phyloP scores from a whole-genome alignment of 257 asterid species.

The Capsicum pubescens region DNA sequence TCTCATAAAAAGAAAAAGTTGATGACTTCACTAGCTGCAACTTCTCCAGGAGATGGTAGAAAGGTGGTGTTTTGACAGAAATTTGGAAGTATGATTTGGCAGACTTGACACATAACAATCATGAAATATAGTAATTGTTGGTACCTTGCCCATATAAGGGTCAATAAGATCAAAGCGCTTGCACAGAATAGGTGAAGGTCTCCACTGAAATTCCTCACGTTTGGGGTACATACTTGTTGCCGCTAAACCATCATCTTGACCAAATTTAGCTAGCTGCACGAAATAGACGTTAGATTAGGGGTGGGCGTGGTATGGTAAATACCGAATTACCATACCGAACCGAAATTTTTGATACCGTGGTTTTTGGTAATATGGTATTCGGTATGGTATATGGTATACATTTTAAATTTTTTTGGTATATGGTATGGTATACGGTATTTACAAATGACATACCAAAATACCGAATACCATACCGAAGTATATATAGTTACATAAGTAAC shows the following conservation, averaged over 20 bases:
- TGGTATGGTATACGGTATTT: no score
- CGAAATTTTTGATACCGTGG: no score
- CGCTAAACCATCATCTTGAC: constrained; percentile 52
- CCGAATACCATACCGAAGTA: no score
- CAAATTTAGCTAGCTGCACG: constrained; percentile 55
- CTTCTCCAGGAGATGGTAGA: background rate
- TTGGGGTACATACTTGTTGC: constrained; percentile 64
- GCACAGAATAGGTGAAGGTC: constrained; percentile 92
- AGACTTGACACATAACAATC: constrained; percentile 1
- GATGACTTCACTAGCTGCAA: constrained; percentile 10
- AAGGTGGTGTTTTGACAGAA: background rate
- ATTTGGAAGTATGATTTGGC: background rate
- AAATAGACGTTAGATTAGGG: constrained; percentile 28
- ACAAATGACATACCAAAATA: no score
- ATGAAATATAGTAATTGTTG: constrained; percentile 1
- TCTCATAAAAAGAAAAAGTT: background rate
- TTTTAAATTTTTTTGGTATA: no score
- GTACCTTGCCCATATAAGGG: constrained; percentile 98
- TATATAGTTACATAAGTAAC: no score
- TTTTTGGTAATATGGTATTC: no score
- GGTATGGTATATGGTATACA: no score
- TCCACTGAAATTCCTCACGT: constrained; percentile 93
- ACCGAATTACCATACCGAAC: no score
- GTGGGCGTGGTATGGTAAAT: no score
- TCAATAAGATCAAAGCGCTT: constrained; percentile 94